Base-by-base conservation (phyloP, 306 rosid species). In the Dalbergia cochinchinensis region DNA sequence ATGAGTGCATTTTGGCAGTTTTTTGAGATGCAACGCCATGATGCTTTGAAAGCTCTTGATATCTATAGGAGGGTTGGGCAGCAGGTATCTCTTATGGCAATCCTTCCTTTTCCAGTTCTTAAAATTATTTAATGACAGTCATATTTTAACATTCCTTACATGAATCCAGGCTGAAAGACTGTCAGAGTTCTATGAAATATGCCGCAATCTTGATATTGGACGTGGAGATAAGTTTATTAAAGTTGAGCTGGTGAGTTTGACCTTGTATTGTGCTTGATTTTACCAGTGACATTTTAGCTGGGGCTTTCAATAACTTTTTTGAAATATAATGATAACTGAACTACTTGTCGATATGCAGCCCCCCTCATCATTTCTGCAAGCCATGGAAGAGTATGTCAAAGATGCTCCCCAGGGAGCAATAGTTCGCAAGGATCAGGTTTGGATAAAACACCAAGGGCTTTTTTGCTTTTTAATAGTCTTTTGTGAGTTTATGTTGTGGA, bases 331-430 rank as follows among this genome's bases (percentile, higher is more conserved):
- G 66, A 83, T 83, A 70, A 74, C 68, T 76, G 41, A 80, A 35
- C 60, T 47, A 42, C 22, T 78, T 87, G 44, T 37, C 83, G 63
- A 45, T 79, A 79, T 88, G 87, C 62, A 96, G 99, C 94, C 98
- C 68, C 99, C 98, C 33, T 86, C 92, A 26, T 96, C 99, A 42
- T 96, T 96, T 87, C 86, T 96, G 79, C 99, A 93, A 91, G 88
- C 99, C 84, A 96, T 96, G 99, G 98, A 96, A 85, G 99, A 96
- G 81, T 96, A 96, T 39, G 93, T 93, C 76, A 89, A 74, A 89
- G 98, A 93, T 48, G 99, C 97, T 82, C 98, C 99, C 31, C 86
- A 88, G 81, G 86, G 79, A 72, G 83, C 86, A 60, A 83, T 84
- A 60, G 85, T 85, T 78, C 96, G 94, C 63, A 96, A 91, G 87